Base-by-base conservation (phyloP, 2,329 filamentous ascomycete genomes). In the Rutstroemia sp. region DNA sequence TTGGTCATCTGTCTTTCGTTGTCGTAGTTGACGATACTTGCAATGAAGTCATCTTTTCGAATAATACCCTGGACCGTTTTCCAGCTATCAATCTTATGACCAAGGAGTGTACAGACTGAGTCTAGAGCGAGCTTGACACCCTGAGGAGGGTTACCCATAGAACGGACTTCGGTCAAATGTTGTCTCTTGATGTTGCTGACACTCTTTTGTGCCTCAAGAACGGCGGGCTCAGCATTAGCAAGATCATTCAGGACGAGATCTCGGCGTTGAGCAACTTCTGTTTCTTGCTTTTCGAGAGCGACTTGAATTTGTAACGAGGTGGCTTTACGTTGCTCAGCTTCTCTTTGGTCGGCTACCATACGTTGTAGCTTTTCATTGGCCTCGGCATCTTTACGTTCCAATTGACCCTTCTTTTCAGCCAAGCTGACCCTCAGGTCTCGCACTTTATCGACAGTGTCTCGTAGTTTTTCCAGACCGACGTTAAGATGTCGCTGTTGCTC, bases 401-500 rank as follows among this genome's bases (percentile, higher is more conserved):
- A 79, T 70, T 97, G 90, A 1, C 81, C 84, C 75, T 96, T 95
- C 81, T 99, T 99, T 73, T 95, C 86, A 1, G 92, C 92, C 57
- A 99, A 79, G 72, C 91, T 96, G 64, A 83, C 86, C 66, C 92
- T 86, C 58, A 99, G 79, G 71, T 97, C 92, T 59, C 89, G 86
- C 56, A 99, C 94, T 76, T 99, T 97, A 72, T 96, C 91, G 21
- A 97, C 92, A 2, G 94, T 99, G 73, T 97, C 94, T 64, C 89
- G 83, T 27, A 99, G 78, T 72, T 99, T 99, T 76, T 99, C 94
- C 2, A 99, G 81, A 78, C 94, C 95, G 56, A 97, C 92, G 67
- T 99, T 99, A 60, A 99, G 79, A 80, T 99, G 94, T 30, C 94
- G 88, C 70, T 99, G 94, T 72, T 99, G 94, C 70, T 99, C 94